Conservation (phyloP, 352 stramenopile genomes). For the Phytopythium oedochilum region DNA sequence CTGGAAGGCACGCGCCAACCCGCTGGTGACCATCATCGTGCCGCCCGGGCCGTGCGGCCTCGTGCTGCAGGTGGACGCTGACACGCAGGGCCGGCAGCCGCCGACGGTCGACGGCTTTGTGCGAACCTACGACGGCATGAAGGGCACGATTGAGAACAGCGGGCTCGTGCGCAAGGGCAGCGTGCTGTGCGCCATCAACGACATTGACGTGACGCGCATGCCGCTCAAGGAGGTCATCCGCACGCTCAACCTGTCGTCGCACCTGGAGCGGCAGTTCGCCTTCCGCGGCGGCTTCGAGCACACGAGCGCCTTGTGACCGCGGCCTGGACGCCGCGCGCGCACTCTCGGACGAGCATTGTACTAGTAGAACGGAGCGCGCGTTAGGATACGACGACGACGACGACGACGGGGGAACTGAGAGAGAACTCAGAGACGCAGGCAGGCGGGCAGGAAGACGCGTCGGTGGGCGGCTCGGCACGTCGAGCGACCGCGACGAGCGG, state of each 20-base stretch:
- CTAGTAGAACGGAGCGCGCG: constrained; percentile 3
- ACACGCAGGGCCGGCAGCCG: constrained; percentile 18
- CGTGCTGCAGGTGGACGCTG: constrained; percentile 47
- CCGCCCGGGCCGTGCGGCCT: constrained; percentile 67
- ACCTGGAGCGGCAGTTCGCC: constrained; percentile 67
- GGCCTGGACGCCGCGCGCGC: not conserved
- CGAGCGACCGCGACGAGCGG: too few species aligned
- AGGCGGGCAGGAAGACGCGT: too few species aligned
- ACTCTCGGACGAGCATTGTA: constrained; percentile 2
- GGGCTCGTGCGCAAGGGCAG: constrained; percentile 57
- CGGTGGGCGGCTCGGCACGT: too few species aligned
- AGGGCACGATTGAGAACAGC: constrained; percentile 76
- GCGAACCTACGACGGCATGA: constrained; percentile 51
- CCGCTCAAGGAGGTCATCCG: constrained; percentile 64
- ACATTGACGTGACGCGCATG: constrained; percentile 66
- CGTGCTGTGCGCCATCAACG: constrained; percentile 74
- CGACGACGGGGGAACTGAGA: too few species aligned
- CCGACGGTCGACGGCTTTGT: constrained; percentile 77
- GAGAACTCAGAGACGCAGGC: too few species aligned
- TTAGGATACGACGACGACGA: not conserved
- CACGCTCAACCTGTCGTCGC: constrained; percentile 66
- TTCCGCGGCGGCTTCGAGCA: constrained; percentile 45
- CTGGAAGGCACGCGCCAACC: constrained; percentile 61
- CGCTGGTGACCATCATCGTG: constrained; percentile 66
- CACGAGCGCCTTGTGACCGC: constrained; percentile 29